Percentiles rank a stretch among this genome's conserved stretches.
Conservation (phyloP, 2,329 filamentous ascomycete species). For the Alternaria rosae region DNA sequence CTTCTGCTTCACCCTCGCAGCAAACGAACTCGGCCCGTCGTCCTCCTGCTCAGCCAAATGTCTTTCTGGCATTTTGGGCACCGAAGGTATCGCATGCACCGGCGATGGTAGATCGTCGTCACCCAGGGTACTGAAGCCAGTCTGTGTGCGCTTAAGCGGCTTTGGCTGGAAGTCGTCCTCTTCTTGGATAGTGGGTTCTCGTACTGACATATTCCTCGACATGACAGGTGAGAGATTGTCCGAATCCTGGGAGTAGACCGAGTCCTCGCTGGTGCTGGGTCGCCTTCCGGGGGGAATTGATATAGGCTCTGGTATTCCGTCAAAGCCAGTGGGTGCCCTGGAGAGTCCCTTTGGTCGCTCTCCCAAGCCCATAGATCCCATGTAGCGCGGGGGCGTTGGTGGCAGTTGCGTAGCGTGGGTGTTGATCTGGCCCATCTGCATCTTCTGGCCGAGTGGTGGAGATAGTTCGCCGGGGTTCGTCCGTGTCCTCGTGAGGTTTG, state of each 20-base stretch:
- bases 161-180: conserved; percentile 62
- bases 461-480: conserved; percentile 48
- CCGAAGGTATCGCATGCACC: conserved; percentile 53
- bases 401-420: conserved; percentile 34
- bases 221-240: conserved; percentile 35
- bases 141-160: conserved; percentile 65
- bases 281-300: conserved; percentile 9
- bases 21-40: conserved; percentile 53
- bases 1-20: conserved; percentile 56
- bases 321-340: conserved; percentile 47
- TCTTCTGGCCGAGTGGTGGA: conserved; percentile 46
- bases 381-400: conserved; percentile 35
- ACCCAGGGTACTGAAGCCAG: conserved; percentile 53
- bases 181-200: conserved; percentile 45
- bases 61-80: conserved; percentile 42
- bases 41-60: conserved; percentile 26
- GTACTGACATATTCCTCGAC: conserved; percentile 30
- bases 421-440: conserved; percentile 48
- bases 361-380: conserved; percentile 47
- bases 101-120: conserved; percentile 44
- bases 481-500: conserved; percentile 43
- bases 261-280: conserved; percentile 45
- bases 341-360: conserved; percentile 41
- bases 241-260: conserved; percentile 42
- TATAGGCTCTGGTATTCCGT: conserved; percentile 24